These are phyloP conservation scores for Solioccasus polychromus DNA, from an alignment of 768 basidiomycete species.

Conservation along the genomic window DNA sequence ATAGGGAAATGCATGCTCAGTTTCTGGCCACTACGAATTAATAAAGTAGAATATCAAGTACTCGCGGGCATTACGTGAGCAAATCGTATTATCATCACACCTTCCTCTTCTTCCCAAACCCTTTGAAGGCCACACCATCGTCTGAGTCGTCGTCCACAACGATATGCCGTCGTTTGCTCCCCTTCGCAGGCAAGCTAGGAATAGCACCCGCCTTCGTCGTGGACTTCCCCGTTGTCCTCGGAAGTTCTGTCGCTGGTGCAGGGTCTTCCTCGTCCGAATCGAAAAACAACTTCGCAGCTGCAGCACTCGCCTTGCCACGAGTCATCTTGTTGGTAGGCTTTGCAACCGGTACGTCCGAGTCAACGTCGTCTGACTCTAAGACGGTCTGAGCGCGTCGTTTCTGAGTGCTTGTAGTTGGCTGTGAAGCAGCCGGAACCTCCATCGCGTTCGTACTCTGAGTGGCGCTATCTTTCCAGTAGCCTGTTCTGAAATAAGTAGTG, in stretches of 20 bases:
- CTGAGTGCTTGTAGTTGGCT: slow-evolving; percentile 13
- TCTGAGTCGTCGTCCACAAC: slow-evolving; percentile 68
- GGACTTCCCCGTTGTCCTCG: slow-evolving; percentile 1
- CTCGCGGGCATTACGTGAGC: too few relatives aligned
- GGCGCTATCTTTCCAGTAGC: slow-evolving; percentile 52
- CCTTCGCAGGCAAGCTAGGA: slow-evolving; percentile 9
- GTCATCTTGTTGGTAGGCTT: slow-evolving; percentile 15
- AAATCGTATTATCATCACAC: slow-evolving; percentile 5
- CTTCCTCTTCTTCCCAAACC: slow-evolving; percentile 43
- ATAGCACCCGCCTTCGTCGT: slow-evolving; percentile 4
- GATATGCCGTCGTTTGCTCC: slow-evolving; percentile 31
- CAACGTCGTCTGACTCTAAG: slow-evolving; percentile 42
- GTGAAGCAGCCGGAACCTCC: slow-evolving; percentile 19
- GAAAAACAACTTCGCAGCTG: slow-evolving; percentile 47
- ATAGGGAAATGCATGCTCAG: too few relatives aligned
- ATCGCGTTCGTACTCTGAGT: slow-evolving; percentile 18
- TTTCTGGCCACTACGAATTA: too few relatives aligned
- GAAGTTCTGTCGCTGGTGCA: not conserved
- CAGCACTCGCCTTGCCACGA: slow-evolving; percentile 27
- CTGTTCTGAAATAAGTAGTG: slow-evolving; percentile 30
- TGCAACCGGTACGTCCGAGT: slow-evolving; percentile 12
- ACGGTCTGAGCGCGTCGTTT: slow-evolving; percentile 30
- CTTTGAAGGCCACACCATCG: slow-evolving; percentile 67
- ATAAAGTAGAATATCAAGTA: too few relatives aligned
- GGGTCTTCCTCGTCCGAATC: slow-evolving; percentile 44